Percentiles rank a stretch among this genome's conserved stretches.
Evolutionary conservation across 371 early-diverging fungal genomes (phyloP).

Genomic region (Batkoa obscura): DNA sequence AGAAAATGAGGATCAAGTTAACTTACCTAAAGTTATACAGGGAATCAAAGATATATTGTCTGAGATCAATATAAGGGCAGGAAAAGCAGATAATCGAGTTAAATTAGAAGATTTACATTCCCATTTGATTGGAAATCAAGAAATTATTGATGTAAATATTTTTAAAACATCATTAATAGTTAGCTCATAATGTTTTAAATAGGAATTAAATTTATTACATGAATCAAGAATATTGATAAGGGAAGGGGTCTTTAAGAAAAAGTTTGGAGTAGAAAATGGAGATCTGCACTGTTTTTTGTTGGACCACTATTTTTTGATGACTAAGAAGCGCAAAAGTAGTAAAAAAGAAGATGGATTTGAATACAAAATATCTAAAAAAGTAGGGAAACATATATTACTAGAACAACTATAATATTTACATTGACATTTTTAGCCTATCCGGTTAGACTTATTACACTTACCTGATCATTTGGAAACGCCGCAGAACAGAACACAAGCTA

Average conservation of each 20-base stretch:
- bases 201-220: slow-evolving; percentile 52
- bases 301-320: slow-evolving; percentile 66
- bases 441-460: slow-evolving; percentile 44
- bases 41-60: slow-evolving; percentile 43
- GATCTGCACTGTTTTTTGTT: slow-evolving; percentile 61
- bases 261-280: slow-evolving; percentile 35
- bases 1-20: slow-evolving; percentile 53
- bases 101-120: slow-evolving; percentile 35
- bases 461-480: slow-evolving; percentile 17
- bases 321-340: slow-evolving; percentile 32
- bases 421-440: slow-evolving; percentile 32
- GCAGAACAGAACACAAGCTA: slow-evolving; percentile 16
- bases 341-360: slow-evolving; percentile 29
- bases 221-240: slow-evolving; percentile 46
- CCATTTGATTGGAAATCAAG: slow-evolving; percentile 23
- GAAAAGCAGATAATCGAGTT: slow-evolving; percentile 59
- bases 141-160: slow-evolving; percentile 17
- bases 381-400: slow-evolving; percentile 5
- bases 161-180: background rate
- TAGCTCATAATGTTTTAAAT: slow-evolving; percentile 4
- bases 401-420: background rate
- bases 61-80: slow-evolving; percentile 53
- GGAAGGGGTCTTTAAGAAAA: slow-evolving; percentile 59
- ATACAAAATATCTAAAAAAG: slow-evolving; percentile 38
- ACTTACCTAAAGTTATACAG: slow-evolving; percentile 31